These are phyloP conservation scores for Oidiodendron maius DNA, from an alignment of 495 filamentous ascomycete genomes.

Conservation along the genomic window DNA sequence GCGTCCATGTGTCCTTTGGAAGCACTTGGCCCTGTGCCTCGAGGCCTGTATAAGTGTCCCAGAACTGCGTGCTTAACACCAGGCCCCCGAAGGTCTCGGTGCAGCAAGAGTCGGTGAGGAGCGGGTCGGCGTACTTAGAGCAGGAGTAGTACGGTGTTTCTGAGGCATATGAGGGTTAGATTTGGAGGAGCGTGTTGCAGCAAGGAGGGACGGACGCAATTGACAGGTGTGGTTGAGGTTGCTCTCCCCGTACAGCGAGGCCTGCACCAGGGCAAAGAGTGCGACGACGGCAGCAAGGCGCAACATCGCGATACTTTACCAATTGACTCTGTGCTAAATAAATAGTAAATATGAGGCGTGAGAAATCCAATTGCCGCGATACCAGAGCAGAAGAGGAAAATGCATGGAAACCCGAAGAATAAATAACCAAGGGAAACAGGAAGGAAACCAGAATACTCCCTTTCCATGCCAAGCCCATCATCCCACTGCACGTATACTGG, in stretches of 20 bases:
- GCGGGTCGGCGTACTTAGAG: constrained; percentile 31
- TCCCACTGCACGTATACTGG: no score
- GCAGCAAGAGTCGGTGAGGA: constrained; percentile 42
- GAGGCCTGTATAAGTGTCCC: constrained; percentile 44
- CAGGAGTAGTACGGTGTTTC: constrained; percentile 37
- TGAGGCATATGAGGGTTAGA: constrained; percentile 17
- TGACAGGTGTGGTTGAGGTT: constrained; percentile 36
- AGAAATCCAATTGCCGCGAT: no score
- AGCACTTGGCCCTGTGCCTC: constrained; percentile 41
- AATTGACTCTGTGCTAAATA: no score
- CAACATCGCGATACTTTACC: no score
- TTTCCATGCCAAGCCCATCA: no score
- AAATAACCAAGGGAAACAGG: no score
- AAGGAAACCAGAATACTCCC: no score
- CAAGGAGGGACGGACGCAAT: constrained; percentile 23
- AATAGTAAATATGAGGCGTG: no score
- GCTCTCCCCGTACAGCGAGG: constrained; percentile 28
- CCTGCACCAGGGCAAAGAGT: constrained; percentile 11
- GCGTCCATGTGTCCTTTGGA: constrained; percentile 37
- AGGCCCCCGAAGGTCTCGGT: constrained; percentile 46
- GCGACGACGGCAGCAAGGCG: neutral
- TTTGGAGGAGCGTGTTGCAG: neutral
- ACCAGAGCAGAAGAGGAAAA: no score
- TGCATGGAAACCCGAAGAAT: no score
- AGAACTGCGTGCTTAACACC: constrained; percentile 44